A percentile compares a stretch with the other conserved stretches of the same genome.
These are phyloP conservation scores for Didymella pinodella DNA, from an alignment of 2,329 filamentous ascomycete species.

Conservation along the genomic window DNA sequence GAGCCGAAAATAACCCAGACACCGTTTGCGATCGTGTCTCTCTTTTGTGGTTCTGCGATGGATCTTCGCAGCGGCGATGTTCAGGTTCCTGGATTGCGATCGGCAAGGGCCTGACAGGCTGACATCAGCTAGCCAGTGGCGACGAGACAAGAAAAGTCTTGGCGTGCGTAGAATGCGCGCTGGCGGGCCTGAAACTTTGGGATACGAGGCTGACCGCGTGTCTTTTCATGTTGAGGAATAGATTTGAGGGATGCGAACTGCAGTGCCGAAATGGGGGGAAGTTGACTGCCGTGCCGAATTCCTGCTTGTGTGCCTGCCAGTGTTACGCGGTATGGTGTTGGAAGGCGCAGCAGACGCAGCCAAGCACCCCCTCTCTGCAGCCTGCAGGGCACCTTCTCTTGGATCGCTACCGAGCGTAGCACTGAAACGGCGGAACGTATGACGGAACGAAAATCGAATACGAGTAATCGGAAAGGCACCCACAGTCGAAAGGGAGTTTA, in stretches of 20 bases:
- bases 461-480: not conserved
- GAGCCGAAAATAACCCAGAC: not conserved
- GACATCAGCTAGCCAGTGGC: constrained; percentile 1
- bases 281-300: not conserved
- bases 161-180: not conserved
- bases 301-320: not conserved
- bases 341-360: constrained; percentile 4
- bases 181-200: not conserved
- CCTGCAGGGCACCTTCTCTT: not conserved
- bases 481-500: not conserved
- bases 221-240: not conserved
- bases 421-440: constrained; percentile 1
- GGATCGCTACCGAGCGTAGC: not conserved
- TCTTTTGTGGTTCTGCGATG: not conserved
- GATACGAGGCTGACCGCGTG: not conserved
- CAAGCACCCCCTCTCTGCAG: not conserved
- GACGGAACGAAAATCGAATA: not conserved
- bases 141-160: not conserved
- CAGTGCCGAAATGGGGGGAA: not conserved
- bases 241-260: not conserved
- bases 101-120: not conserved
- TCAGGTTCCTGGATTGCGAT: not conserved
- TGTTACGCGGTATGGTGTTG: not conserved
- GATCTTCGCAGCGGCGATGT: not conserved
- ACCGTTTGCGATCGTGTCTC: not conserved